Evolutionary conservation across 352 stramenopile species (phyloP).

Genomic region (Phytopythium oedochilum): DNA sequence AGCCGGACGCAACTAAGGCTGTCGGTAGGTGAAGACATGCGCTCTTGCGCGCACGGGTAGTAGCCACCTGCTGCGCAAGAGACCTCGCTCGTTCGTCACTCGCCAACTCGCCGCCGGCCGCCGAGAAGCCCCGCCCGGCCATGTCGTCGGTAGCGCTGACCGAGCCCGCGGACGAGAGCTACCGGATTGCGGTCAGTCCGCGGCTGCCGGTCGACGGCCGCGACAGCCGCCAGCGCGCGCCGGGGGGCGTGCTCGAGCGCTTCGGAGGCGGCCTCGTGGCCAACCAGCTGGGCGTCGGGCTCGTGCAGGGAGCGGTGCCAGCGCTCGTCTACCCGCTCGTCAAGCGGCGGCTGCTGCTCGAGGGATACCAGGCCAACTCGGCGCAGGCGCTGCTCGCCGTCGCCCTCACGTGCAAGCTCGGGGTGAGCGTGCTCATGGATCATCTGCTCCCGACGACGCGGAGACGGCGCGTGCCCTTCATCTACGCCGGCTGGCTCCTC

Average conservation of each 20-base stretch:
- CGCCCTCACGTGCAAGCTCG: slow-evolving; percentile 64
- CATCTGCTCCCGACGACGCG: slow-evolving; percentile 40
- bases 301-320: slow-evolving; percentile 64
- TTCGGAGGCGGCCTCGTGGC: slow-evolving; percentile 26
- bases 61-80: background rate
- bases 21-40: too few relatives aligned
- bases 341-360: slow-evolving; percentile 58
- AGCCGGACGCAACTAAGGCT: background rate
- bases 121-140: background rate
- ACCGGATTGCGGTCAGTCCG: background rate
- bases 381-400: slow-evolving; percentile 53
- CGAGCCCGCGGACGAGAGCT: background rate
- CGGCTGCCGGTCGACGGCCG: background rate
- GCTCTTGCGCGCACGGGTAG: too few relatives aligned
- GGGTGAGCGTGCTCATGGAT: slow-evolving; percentile 60
- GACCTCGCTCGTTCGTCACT: background rate
- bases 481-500: slow-evolving; percentile 55
- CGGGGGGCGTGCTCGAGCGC: background rate
- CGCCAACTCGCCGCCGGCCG: background rate
- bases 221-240: background rate
- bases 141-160: background rate
- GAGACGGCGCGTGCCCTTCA: slow-evolving; percentile 62
- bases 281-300: slow-evolving; percentile 65
- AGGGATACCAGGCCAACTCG: slow-evolving; percentile 65
- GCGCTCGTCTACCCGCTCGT: slow-evolving; percentile 72